A percentile compares a stretch with the other conserved stretches of the same genome.
phyloP scores from a whole-genome alignment of 352 stramenopile species.

The Phytophthora fragariaefolia region DNA sequence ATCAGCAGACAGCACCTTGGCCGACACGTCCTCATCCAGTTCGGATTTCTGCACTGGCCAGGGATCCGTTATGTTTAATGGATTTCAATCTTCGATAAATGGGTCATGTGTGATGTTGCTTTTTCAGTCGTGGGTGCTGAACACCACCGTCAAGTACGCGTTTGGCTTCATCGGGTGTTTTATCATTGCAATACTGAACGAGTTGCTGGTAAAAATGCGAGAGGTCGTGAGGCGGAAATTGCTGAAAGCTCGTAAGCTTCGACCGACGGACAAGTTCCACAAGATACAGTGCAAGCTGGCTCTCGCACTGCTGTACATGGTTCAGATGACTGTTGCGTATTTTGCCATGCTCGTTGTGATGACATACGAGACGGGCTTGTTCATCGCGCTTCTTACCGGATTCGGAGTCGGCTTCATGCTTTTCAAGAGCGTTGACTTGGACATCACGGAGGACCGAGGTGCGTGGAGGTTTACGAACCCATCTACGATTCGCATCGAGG shows the following conservation, averaged over 20 bases:
- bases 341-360: conserved; percentile 80
- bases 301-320: conserved; percentile 69
- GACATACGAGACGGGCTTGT: conserved; percentile 73
- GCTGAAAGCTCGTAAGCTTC: conserved; percentile 37
- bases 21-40: conserved; percentile 13
- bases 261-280: conserved; percentile 39
- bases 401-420: conserved; percentile 62
- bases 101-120: conserved; percentile 65
- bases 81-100: conserved; percentile 67
- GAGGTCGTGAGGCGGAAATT: conserved; percentile 49
- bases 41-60: conserved; percentile 52
- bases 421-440: conserved; percentile 64
- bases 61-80: conserved; percentile 75
- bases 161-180: conserved; percentile 64
- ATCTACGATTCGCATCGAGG: conserved; percentile 57
- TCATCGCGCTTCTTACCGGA: conserved; percentile 61
- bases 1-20: not conserved
- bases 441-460: conserved; percentile 60
- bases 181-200: conserved; percentile 53
- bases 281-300: conserved; percentile 63
- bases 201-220: conserved; percentile 52
- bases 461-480: conserved; percentile 60
- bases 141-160: conserved; percentile 64
- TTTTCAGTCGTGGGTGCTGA: conserved; percentile 72
- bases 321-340: conserved; percentile 74